Evolutionary conservation across 805 yeast genomes (phyloP).

Genomic region (Ogataea methanolica): DNA sequence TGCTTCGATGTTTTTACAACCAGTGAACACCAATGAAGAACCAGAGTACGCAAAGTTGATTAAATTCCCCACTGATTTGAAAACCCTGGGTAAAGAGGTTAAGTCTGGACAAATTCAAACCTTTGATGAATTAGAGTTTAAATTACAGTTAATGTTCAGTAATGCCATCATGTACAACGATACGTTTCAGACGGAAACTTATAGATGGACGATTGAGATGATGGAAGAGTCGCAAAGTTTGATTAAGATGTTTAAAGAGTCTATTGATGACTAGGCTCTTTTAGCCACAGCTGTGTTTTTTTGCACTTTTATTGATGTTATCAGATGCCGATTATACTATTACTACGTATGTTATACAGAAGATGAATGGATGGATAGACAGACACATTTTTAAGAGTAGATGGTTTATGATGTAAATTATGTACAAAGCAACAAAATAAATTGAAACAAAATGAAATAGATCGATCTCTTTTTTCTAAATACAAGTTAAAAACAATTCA

Average conservation of each 20-base stretch:
- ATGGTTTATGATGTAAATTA: slow-evolving; percentile 1
- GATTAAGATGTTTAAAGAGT: slow-evolving; percentile 54
- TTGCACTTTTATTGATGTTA: no score
- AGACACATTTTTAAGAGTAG: background rate
- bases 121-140: slow-evolving; percentile 54
- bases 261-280: slow-evolving; percentile 8
- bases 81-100: slow-evolving; percentile 53
- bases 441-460: no score
- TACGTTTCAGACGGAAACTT: slow-evolving; percentile 52
- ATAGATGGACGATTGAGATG: slow-evolving; percentile 64
- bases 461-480: slow-evolving; percentile 3
- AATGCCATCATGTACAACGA: slow-evolving; percentile 81
- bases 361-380: no score
- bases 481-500: slow-evolving; percentile 6
- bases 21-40: slow-evolving; percentile 64
- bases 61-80: slow-evolving; percentile 62
- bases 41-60: slow-evolving; percentile 63
- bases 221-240: slow-evolving; percentile 57
- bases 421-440: background rate
- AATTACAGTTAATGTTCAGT: slow-evolving; percentile 72
- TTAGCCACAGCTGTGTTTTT: no score
- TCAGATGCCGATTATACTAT: no score
- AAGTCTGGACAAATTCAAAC: slow-evolving; percentile 52
- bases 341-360: no score
- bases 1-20: slow-evolving; percentile 68